Conservation (phyloP, 2,329 filamentous ascomycete species). For the Fusarium pseudograminearum region DNA sequence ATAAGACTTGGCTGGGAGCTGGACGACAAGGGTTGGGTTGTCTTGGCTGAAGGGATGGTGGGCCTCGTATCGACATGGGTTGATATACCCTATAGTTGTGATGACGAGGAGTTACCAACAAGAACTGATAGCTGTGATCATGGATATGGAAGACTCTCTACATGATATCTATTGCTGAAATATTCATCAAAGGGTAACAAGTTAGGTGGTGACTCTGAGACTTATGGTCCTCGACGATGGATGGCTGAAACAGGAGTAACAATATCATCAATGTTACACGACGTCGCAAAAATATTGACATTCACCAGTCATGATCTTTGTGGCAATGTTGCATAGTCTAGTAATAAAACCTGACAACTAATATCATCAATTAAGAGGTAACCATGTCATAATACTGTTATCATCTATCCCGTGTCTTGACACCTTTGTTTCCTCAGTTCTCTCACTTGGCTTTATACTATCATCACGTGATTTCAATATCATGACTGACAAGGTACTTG, state of each 20-base stretch:
- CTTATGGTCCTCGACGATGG: neutral
- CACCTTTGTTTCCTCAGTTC: neutral
- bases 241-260: too few relatives aligned
- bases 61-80: neutral
- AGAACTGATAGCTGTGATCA: neutral
- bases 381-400: neutral
- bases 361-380: neutral
- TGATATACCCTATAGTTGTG: neutral
- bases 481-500: neutral
- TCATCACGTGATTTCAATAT: neutral
- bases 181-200: too few relatives aligned
- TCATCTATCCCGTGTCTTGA: neutral
- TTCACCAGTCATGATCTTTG: neutral
- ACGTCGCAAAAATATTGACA: rapidly evolving
- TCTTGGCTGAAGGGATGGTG: neutral
- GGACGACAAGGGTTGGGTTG: neutral
- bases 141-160: too few relatives aligned
- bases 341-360: neutral
- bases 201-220: too few relatives aligned
- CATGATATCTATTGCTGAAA: too few relatives aligned
- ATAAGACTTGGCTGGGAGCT: neutral
- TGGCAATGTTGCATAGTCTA: rapidly evolving
- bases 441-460: neutral
- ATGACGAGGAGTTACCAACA: neutral
- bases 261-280: rapidly evolving